Conservation (phyloP, 306 rosid genomes). For the Vigna reflexopilosa region DNA sequence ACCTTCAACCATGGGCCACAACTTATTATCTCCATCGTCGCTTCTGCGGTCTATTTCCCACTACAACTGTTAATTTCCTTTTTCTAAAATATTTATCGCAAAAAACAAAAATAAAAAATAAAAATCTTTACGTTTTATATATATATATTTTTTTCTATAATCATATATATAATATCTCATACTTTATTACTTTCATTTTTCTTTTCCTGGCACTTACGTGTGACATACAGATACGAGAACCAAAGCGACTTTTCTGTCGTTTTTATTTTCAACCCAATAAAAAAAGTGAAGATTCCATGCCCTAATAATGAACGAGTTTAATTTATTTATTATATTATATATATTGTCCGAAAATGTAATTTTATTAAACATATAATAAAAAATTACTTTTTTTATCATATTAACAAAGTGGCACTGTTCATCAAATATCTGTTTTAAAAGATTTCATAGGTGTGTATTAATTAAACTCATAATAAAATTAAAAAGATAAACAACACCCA, state of each 20-base stretch:
- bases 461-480: not conserved
- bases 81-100: slow-evolving; percentile 6
- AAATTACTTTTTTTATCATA: too few relatives aligned
- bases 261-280: slow-evolving; percentile 30
- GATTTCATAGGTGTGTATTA: not conserved
- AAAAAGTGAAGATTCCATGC: slow-evolving; percentile 45
- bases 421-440: not conserved
- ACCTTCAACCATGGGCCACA: slow-evolving; percentile 60
- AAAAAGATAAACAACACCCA: not conserved
- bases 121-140: not conserved
- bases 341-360: not conserved
- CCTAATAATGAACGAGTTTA: slow-evolving; percentile 17
- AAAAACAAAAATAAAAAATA: not conserved
- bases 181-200: not conserved
- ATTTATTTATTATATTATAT: not conserved
- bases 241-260: slow-evolving; percentile 25
- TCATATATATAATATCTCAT: not conserved
- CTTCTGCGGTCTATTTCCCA: slow-evolving; percentile 63
- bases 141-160: not conserved
- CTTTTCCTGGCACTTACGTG: slow-evolving; percentile 11
- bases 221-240: slow-evolving; percentile 6
- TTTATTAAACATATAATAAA: not conserved
- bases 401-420: too few relatives aligned
- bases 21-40: slow-evolving; percentile 60
- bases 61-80: slow-evolving; percentile 30